phyloP scores from a whole-genome alignment of 441 rosid genomes.

The Corymbia citriodora region DNA sequence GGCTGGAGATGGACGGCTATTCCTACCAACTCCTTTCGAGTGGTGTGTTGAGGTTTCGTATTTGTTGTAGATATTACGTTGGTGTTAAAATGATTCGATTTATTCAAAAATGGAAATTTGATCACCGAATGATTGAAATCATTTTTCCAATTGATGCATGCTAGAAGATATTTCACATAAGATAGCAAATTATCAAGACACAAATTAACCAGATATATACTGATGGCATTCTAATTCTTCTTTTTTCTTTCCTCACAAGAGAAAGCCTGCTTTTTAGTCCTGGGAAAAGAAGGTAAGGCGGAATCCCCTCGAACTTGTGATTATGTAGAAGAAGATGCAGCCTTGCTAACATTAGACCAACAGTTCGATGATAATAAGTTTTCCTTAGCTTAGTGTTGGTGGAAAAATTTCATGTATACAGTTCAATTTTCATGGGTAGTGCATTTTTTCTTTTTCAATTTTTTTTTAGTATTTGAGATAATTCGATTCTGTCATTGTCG shows the following conservation, averaged over 20 bases:
- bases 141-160: rapidly evolving
- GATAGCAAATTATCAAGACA: background rate
- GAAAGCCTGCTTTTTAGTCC: too few relatives aligned
- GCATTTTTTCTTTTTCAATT: background rate
- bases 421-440: background rate
- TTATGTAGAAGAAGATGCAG: background rate
- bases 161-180: background rate
- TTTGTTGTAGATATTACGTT: background rate
- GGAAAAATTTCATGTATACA: background rate
- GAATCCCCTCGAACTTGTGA: background rate
- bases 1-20: background rate
- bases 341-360: background rate
- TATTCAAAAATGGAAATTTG: background rate
- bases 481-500: rapidly evolving
- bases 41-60: background rate
- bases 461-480: background rate
- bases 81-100: too few relatives aligned
- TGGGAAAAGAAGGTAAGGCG: too few relatives aligned
- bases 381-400: background rate
- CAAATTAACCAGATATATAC: rapidly evolving
- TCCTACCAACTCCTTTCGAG: background rate
- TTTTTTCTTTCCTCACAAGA: too few relatives aligned
- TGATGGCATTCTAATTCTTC: background rate
- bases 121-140: background rate
- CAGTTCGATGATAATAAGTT: background rate